These are phyloP conservation scores for Wickerhamiella bombiphila DNA, from an alignment of 805 yeast species.

Conservation along the genomic window DNA sequence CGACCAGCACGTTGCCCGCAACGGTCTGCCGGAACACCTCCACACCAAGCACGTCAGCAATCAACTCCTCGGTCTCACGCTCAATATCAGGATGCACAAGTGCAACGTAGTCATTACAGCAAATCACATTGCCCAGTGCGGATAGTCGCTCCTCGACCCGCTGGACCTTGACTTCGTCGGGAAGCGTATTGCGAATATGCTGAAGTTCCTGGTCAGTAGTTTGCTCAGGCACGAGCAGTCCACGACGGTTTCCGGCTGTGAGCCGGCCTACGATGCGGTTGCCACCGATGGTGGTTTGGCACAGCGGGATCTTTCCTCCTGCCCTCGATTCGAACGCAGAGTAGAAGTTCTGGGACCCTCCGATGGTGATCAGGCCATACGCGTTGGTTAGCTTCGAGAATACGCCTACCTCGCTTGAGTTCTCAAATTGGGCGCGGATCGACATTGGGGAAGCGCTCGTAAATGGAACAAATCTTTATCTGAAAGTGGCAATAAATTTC, in stretches of 20 bases:
- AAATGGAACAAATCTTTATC: too few relatives aligned
- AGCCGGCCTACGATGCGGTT: slow-evolving; percentile 91
- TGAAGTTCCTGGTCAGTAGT: slow-evolving; percentile 97
- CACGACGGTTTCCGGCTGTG: slow-evolving; percentile 98
- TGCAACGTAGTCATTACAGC: slow-evolving; percentile 98
- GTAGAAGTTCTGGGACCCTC: slow-evolving; percentile 72
- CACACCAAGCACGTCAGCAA: slow-evolving; percentile 95
- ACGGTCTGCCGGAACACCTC: slow-evolving; percentile 98
- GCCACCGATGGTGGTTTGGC: slow-evolving; percentile 95
- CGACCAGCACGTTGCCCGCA: slow-evolving; percentile 95
- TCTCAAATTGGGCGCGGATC: slow-evolving; percentile 22
- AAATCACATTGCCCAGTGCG: slow-evolving; percentile 93
- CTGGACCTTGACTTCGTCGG: slow-evolving; percentile 89
- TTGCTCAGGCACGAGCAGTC: slow-evolving; percentile 89
- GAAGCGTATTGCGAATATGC: slow-evolving; percentile 92
- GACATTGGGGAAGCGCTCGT: too few relatives aligned
- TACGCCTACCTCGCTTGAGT: slow-evolving; percentile 22
- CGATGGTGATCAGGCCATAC: slow-evolving; percentile 90
- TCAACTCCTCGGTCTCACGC: slow-evolving; percentile 96
- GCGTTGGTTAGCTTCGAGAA: slow-evolving; percentile 72
- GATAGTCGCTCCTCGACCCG: slow-evolving; percentile 95
- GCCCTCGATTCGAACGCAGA: slow-evolving; percentile 96
- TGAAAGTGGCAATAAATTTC: too few relatives aligned
- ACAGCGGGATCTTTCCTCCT: slow-evolving; percentile 92
- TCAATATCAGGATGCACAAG: slow-evolving; percentile 98